phyloP scores from a whole-genome alignment of 176 grass and related monocot genomes.

The Eleusine indica region DNA sequence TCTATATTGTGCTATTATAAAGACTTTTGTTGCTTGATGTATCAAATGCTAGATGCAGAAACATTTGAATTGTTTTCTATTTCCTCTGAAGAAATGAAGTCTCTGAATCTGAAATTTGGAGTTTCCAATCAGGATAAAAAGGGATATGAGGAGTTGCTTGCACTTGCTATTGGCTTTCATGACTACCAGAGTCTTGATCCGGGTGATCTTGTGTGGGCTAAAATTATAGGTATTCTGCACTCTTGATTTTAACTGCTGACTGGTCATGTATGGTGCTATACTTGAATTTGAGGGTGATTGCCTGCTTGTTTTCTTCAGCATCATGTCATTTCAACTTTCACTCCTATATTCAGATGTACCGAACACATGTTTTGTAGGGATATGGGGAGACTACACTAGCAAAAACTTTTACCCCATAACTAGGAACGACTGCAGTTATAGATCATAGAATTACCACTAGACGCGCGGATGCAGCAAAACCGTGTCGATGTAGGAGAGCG shows the following conservation, averaged over 20 bases:
- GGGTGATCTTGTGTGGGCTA: slow-evolving; percentile 97
- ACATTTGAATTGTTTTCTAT: slow-evolving; percentile 33
- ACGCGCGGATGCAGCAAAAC: too few relatives aligned
- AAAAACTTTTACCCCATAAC: too few relatives aligned
- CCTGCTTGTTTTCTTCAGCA: slow-evolving; percentile 12
- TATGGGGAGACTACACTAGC: too few relatives aligned
- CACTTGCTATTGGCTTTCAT: slow-evolving; percentile 87
- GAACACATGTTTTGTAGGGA: not conserved
- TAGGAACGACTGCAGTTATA: too few relatives aligned
- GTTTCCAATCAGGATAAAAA: slow-evolving; percentile 69
- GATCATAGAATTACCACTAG: too few relatives aligned
- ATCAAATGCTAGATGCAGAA: not conserved
- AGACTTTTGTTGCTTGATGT: not conserved
- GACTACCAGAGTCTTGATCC: slow-evolving; percentile 88
- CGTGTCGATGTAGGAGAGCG: too few relatives aligned
- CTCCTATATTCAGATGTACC: not conserved
- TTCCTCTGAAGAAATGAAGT: slow-evolving; percentile 69
- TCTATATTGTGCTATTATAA: not conserved
- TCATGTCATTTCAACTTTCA: slow-evolving; percentile 19
- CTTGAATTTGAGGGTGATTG: not conserved
- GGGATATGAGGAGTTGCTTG: slow-evolving; percentile 81
- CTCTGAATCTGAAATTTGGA: slow-evolving; percentile 71
- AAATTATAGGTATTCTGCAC: slow-evolving; percentile 79
- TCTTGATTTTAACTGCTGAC: slow-evolving; percentile 20
- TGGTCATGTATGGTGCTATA: slow-evolving; percentile 14